Percentiles rank a stretch among this genome's conserved stretches.
phyloP scores from a whole-genome alignment of 169 alveolate genomes.

The Eimeria sp. region DNA sequence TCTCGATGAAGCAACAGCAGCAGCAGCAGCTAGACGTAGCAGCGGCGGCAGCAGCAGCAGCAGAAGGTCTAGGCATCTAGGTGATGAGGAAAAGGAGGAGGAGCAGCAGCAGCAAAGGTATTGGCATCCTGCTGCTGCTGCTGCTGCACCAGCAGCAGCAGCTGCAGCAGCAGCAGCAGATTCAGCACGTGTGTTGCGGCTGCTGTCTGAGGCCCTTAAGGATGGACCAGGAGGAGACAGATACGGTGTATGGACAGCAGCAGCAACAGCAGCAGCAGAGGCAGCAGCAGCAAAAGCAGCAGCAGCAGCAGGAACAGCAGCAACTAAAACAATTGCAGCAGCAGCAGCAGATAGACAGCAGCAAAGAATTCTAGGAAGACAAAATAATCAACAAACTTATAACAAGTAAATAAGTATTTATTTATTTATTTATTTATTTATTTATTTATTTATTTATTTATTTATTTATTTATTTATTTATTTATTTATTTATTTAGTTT shows the following conservation, averaged over 20 bases:
- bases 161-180: conserved; percentile 17
- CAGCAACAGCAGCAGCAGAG: conserved; percentile 10
- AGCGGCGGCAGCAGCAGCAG: no score
- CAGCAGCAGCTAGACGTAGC: background rate
- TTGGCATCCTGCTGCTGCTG: background rate
- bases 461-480: no score
- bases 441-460: no score
- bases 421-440: no score
- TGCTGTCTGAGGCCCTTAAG: conserved; percentile 33
- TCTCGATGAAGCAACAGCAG: background rate
- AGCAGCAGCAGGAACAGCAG: background rate
- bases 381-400: no score
- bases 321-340: no score
- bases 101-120: background rate
- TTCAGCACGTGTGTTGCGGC: conserved; percentile 38
- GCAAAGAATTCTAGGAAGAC: background rate
- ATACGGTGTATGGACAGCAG: background rate
- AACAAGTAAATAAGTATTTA: no score
- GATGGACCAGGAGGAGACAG: conserved; percentile 30
- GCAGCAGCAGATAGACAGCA: no score
- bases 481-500: no score
- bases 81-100: background rate
- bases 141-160: conserved; percentile 24
- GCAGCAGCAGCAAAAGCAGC: background rate
- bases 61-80: no score